Base-by-base conservation (phyloP, 1,284 basidiomycete species). In the Polyporus tsugae region DNA sequence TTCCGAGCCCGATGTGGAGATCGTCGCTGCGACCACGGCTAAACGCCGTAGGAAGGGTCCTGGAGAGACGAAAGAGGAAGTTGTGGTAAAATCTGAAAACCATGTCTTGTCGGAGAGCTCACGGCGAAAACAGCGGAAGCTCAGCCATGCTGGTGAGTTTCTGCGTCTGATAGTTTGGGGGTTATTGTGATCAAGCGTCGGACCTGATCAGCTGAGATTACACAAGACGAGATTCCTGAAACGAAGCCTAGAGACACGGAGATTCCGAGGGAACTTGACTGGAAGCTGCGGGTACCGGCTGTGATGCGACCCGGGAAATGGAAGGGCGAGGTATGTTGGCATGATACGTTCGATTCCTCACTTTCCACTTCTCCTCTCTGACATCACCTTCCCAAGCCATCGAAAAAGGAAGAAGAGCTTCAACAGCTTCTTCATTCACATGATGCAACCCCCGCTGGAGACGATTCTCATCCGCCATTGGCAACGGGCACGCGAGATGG, bases 21-120 rank as follows among this genome's bases (percentile, higher is more conserved):
- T 44, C 39, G 59, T 60, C 59, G 39, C 15, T 13, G 4, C 59
- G 29, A 33, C 15, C 19, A 41, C 29, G 1, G 38, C 9, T 9
- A 29, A 41, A n/a, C 59, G 59, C 39, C 41, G 39, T 10, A 38
- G 35, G 55, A 38, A 58, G 55, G 17, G 10, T 22, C 0, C 35
- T 29, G 17, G 17, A 11, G 33, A 38, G 55, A 58, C 33, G 9
- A 35, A 38, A 58, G 55, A 38, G 55, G 55, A 38, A 38, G 33
- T 38, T 38, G 35, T 4, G 10, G 35, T 38, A 10, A 58, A 58
- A 19, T 4, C 19, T 38, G 35, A 38, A 38, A 38, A 33, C 35
- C 19, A 58, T 38, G n/a, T 58, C 35, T 58, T 58, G 35, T 58
- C 55, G 19, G 55, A 38, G 19, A 58, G n/a, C 35, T 35, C n/a